These are phyloP conservation scores for Kregervanrija delftensis DNA, from an alignment of 805 yeast genomes.

Conservation along the genomic window DNA sequence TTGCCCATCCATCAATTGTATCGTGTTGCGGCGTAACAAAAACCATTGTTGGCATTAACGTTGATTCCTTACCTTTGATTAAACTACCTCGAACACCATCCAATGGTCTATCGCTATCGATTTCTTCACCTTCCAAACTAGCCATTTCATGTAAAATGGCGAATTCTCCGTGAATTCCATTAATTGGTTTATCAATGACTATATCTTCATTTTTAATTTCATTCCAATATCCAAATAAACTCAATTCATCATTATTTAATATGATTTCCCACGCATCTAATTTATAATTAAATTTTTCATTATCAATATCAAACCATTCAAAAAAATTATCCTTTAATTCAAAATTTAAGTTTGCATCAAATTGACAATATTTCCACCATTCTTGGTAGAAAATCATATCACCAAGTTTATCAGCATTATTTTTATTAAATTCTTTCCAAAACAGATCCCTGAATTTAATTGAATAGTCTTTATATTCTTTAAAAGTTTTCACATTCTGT, in stretches of 20 bases:
- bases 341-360: constrained; percentile 1
- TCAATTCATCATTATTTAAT: too few relatives aligned
- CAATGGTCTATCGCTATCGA: constrained; percentile 5
- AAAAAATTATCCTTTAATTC: too few relatives aligned
- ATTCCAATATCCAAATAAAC: too few relatives aligned
- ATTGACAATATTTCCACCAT: constrained; percentile 20
- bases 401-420: constrained; percentile 1
- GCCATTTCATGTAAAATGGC: not conserved
- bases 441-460: constrained; percentile 8
- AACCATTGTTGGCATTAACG: constrained; percentile 19
- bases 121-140: not conserved
- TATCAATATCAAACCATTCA: too few relatives aligned
- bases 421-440: constrained; percentile 5
- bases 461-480: constrained; percentile 16
- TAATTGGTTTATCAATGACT: too few relatives aligned
- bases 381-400: constrained; percentile 18
- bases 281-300: too few relatives aligned
- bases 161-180: too few relatives aligned
- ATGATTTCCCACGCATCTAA: too few relatives aligned
- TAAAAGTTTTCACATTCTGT: constrained; percentile 18
- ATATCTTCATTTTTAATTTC: too few relatives aligned
- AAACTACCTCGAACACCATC: constrained; percentile 5
- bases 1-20: constrained; percentile 8
- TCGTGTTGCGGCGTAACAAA: constrained; percentile 17
- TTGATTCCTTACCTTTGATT: constrained; percentile 4